Conservation (phyloP, 164 flowering plant species). For the Taxillus chinensis region DNA sequence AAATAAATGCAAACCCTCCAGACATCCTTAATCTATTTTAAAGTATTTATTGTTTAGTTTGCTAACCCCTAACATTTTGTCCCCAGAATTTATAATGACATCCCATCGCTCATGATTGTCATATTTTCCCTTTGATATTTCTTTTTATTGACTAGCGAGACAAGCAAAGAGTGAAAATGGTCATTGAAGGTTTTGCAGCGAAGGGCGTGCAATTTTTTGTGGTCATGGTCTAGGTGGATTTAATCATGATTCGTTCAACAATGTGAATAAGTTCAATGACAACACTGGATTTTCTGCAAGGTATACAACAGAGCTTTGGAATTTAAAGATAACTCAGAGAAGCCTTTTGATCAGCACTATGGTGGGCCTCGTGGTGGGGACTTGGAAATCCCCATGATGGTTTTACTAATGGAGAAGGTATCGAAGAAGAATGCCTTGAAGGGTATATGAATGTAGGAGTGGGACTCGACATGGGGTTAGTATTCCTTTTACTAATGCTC, state of each 20-base stretch:
- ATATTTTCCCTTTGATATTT: background rate
- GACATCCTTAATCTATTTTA: no score
- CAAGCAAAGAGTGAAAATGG: conserved; percentile 38
- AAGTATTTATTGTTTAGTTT: no score
- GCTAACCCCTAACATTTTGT: no score
- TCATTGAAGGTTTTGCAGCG: conserved; percentile 35
- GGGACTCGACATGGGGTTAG: conserved; percentile 59
- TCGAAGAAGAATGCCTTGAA: conserved; percentile 38
- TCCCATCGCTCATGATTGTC: background rate
- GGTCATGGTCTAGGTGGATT: conserved; percentile 17
- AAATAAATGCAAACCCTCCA: no score
- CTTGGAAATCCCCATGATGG: conserved; percentile 60
- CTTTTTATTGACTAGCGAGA: conserved; percentile 29
- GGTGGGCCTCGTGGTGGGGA: conserved; percentile 42
- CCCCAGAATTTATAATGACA: no score
- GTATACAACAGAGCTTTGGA: conserved; percentile 16
- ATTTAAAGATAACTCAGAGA: conserved; percentile 26
- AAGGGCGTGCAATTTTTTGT: conserved; percentile 19
- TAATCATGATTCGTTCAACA: conserved; percentile 24
- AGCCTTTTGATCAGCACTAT: conserved; percentile 33
- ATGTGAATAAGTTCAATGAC: conserved; percentile 25
- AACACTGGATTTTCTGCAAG: conserved; percentile 28
- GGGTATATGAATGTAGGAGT: conserved; percentile 53
- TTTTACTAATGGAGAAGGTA: conserved; percentile 37
- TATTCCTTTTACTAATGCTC: background rate